Evolutionary conservation across 805 yeast species (phyloP).

Genomic region (Teunomyces atbi): DNA sequence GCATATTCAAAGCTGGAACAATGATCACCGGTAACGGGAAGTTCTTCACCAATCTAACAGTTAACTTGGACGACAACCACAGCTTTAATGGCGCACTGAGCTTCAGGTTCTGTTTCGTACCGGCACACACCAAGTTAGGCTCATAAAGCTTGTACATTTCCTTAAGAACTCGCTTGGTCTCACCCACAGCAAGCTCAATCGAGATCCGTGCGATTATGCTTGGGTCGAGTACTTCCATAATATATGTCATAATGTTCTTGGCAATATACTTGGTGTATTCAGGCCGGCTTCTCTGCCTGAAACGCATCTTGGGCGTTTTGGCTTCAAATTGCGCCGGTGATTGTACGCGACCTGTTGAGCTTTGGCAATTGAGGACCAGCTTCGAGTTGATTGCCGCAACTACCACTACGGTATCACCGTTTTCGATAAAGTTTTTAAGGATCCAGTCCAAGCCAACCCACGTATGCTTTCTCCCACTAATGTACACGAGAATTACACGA

Average conservation of each 20-base stretch:
- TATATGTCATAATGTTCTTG: slow-evolving; percentile 52
- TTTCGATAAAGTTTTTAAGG: slow-evolving; percentile 49
- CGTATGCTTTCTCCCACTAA: slow-evolving; percentile 71
- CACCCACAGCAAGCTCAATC: slow-evolving; percentile 61
- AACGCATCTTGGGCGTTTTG: slow-evolving; percentile 29
- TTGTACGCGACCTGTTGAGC: slow-evolving; percentile 6
- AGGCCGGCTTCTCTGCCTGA: slow-evolving; percentile 42
- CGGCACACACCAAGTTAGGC: slow-evolving; percentile 57
- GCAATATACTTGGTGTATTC: slow-evolving; percentile 46
- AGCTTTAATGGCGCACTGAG: slow-evolving; percentile 52
- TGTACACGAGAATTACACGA: slow-evolving; percentile 59
- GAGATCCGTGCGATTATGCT: slow-evolving; percentile 48
- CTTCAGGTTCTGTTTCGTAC: slow-evolving; percentile 48
- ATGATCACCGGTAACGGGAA: slow-evolving; percentile 66
- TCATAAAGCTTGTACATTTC: slow-evolving; percentile 61
- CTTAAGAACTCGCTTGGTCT: slow-evolving; percentile 52
- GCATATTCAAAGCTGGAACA: slow-evolving; percentile 61
- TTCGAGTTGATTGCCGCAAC: slow-evolving; percentile 47
- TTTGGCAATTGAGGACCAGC: slow-evolving; percentile 3
- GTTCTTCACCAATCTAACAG: slow-evolving; percentile 63
- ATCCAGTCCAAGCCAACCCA: slow-evolving; percentile 83
- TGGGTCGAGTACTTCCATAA: slow-evolving; percentile 46
- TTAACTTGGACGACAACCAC: slow-evolving; percentile 60
- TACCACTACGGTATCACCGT: slow-evolving; percentile 68
- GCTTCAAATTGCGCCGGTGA: slow-evolving; percentile 12